phyloP scores from a whole-genome alignment of 345 rosid species.

The Brassica rapa region DNA sequence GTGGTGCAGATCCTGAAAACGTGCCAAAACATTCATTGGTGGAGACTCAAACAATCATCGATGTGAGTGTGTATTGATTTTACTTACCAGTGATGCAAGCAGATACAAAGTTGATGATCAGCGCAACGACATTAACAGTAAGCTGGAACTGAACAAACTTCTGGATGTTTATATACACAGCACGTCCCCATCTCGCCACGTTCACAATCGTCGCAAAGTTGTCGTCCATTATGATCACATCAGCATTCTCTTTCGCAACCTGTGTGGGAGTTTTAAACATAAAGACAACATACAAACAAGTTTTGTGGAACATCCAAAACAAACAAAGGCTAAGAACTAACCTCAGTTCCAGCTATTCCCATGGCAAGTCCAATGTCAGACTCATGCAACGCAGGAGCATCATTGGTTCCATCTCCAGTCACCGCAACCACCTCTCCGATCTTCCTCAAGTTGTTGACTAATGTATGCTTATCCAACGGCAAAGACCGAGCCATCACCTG shows the following conservation, averaged over 20 bases:
- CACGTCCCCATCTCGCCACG: constrained; percentile 90
- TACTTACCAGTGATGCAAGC: constrained; percentile 78
- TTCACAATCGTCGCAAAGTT: constrained; percentile 81
- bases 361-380: constrained; percentile 95
- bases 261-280: constrained; percentile 33
- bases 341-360: constrained; percentile 99
- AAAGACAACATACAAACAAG: neutral
- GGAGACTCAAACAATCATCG: neutral
- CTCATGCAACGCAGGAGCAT: constrained; percentile 94
- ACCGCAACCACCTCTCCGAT: constrained; percentile 87
- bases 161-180: constrained; percentile 93
- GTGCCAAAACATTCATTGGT: constrained; percentile 19
- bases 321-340: constrained; percentile 36
- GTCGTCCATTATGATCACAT: constrained; percentile 89
- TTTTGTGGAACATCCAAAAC: neutral
- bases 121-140: constrained; percentile 92
- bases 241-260: constrained; percentile 98
- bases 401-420: constrained; percentile 98
- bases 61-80: neutral
- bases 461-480: constrained; percentile 84
- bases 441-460: constrained; percentile 68
- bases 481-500: constrained; percentile 96
- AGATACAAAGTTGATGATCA: constrained; percentile 71
- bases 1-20: constrained; percentile 70
- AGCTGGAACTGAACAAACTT: constrained; percentile 99